Evolutionary conservation across 805 yeast species (phyloP).

Genomic region (Sungouiozyma intestinalis): DNA sequence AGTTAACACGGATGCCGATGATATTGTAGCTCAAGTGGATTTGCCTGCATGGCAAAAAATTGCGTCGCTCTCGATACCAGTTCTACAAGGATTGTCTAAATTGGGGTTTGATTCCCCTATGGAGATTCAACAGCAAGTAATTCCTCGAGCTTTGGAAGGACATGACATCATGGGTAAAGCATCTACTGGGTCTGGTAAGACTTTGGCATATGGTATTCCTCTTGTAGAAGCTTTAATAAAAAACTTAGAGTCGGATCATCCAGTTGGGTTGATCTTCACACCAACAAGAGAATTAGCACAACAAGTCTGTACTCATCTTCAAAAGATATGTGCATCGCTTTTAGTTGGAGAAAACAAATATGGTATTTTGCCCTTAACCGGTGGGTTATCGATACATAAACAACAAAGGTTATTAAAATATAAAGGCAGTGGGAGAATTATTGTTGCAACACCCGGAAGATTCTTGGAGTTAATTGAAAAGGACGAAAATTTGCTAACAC

Average conservation of each 20-base stretch:
- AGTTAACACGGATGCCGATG: conserved; percentile 12
- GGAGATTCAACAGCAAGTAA: conserved; percentile 64
- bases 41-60: conserved; percentile 51
- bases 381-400: conserved; percentile 90
- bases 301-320: conserved; percentile 79
- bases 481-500: conserved; percentile 33
- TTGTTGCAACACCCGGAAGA: conserved; percentile 95
- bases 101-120: conserved; percentile 65
- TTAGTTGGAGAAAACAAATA: conserved; percentile 39
- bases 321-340: conserved; percentile 30
- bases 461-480: conserved; percentile 71
- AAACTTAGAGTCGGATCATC: conserved; percentile 20
- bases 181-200: conserved; percentile 95
- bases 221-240: conserved; percentile 53
- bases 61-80: conserved; percentile 39
- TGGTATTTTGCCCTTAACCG: conserved; percentile 72
- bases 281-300: conserved; percentile 97
- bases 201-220: conserved; percentile 91
- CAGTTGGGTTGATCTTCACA: conserved; percentile 74
- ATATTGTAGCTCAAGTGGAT: conserved; percentile 31
- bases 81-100: conserved; percentile 50
- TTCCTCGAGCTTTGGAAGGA: conserved; percentile 66
- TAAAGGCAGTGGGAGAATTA: conserved; percentile 55
- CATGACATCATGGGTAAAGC: conserved; percentile 91
- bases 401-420: conserved; percentile 71